These are phyloP conservation scores for Fusarium bactridioides DNA, from an alignment of 2,329 filamentous ascomycete genomes.

Conservation along the genomic window DNA sequence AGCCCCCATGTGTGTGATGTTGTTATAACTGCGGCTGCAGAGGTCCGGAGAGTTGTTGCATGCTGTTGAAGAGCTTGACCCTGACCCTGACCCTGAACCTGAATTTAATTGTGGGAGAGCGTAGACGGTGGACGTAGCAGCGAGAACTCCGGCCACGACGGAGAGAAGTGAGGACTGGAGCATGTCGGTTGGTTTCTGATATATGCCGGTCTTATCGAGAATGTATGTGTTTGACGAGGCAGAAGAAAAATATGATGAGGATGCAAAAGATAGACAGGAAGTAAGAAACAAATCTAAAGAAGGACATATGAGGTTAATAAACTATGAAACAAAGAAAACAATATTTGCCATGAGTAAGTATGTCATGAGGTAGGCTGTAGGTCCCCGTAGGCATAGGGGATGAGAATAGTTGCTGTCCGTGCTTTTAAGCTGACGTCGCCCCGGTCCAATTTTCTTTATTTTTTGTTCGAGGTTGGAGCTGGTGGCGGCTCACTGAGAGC, in stretches of 20 bases:
- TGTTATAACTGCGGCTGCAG: constrained; percentile 75
- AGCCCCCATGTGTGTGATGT: constrained; percentile 79
- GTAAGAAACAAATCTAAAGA: constrained; percentile 4
- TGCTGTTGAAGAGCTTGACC: constrained; percentile 47
- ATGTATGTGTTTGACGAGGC: not conserved
- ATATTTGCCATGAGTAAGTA: not conserved
- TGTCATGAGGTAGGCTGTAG: not conserved
- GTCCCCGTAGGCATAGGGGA: not conserved
- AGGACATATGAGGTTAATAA: constrained; percentile 11
- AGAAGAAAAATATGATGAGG: not conserved
- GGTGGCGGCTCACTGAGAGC: not conserved
- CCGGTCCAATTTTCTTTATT: constrained; percentile 25
- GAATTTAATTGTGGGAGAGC: constrained; percentile 39
- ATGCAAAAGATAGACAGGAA: not conserved
- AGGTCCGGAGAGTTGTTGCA: constrained; percentile 86
- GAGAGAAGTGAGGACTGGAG: constrained; percentile 39
- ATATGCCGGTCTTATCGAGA: not conserved
- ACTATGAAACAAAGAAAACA: constrained; percentile 24
- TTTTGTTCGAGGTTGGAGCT: constrained; percentile 13
- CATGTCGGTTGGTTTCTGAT: constrained; percentile 9
- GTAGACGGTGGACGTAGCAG: constrained; percentile 32
- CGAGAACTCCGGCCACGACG: constrained; percentile 29
- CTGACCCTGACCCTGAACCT: constrained; percentile 29
- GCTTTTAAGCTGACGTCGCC: constrained; percentile 40
- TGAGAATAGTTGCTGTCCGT: constrained; percentile 26